phyloP scores from a whole-genome alignment of 768 basidiomycete species.

The Strobilomyces echinocephalus region DNA sequence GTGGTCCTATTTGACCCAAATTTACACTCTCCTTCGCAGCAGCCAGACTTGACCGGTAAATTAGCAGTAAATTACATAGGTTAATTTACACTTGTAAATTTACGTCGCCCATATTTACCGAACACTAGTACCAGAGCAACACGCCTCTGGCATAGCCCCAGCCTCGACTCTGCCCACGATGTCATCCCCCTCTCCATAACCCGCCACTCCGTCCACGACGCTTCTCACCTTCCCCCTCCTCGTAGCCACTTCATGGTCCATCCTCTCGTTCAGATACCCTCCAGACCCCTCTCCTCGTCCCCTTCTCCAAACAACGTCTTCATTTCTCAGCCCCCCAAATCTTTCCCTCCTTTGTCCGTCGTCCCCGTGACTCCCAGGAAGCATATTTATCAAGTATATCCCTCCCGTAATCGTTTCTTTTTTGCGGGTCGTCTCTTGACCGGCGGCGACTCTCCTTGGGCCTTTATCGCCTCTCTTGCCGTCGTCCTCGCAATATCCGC shows the following conservation, averaged over 20 bases:
- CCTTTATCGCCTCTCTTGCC: conserved; percentile 63
- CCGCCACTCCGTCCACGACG: conserved; percentile 8
- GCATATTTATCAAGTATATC: conserved; percentile 60
- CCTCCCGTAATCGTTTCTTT: conserved; percentile 75
- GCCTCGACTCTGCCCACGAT: conserved; percentile 45
- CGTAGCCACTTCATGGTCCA: conserved; percentile 13
- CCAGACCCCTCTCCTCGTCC: conserved; percentile 20
- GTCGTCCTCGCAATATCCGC: conserved; percentile 66
- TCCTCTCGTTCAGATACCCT: conserved; percentile 25
- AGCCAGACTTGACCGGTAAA: too few species aligned
- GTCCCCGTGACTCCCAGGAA: conserved; percentile 32
- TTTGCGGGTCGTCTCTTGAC: conserved; percentile 68
- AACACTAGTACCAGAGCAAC: conserved; percentile 53
- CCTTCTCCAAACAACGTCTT: conserved; percentile 29
- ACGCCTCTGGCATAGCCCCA: conserved; percentile 48
- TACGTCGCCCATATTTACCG: too few species aligned
- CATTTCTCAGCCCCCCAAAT: conserved; percentile 28
- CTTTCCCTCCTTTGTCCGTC: conserved; percentile 31
- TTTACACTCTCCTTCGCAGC: too few species aligned
- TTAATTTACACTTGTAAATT: too few species aligned
- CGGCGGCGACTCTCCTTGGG: conserved; percentile 82
- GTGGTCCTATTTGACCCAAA: too few species aligned
- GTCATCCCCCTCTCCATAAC: conserved; percentile 16
- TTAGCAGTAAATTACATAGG: too few species aligned
- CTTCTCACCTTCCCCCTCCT: conserved; percentile 2